Evolutionary conservation across 495 filamentous ascomycete species (phyloP).

Genomic region (Podospora bellae-mahoneyi): DNA sequence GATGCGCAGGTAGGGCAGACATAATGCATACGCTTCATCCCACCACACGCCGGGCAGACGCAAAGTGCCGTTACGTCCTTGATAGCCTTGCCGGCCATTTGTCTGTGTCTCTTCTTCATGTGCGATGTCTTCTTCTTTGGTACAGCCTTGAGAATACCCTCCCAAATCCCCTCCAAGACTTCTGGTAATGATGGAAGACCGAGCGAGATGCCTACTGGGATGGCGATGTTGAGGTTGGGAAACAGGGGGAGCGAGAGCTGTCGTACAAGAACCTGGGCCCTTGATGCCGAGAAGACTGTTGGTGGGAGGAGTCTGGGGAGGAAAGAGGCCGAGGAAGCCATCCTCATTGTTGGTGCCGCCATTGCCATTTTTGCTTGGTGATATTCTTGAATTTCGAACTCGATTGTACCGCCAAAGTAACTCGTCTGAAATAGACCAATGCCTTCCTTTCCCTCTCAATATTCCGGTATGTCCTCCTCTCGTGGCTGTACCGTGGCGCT

Average conservation of each 20-base stretch:
- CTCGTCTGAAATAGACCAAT: not conserved
- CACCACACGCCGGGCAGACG: slow-evolving; percentile 83
- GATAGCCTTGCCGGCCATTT: slow-evolving; percentile 89
- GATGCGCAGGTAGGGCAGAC: slow-evolving; percentile 73
- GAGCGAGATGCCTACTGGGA: slow-evolving; percentile 55
- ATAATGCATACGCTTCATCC: slow-evolving; percentile 80
- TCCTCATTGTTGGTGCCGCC: slow-evolving; percentile 42
- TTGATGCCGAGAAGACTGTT: slow-evolving; percentile 37
- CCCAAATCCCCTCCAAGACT: slow-evolving; percentile 77
- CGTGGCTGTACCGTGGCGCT: slow-evolving; percentile 12
- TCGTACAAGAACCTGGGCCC: slow-evolving; percentile 39
- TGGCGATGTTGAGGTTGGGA: slow-evolving; percentile 47
- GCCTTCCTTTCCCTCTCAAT: not conserved
- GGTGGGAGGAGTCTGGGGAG: slow-evolving; percentile 40
- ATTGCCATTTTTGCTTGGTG: slow-evolving; percentile 23
- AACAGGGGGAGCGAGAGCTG: slow-evolving; percentile 44
- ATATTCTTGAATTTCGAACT: not conserved
- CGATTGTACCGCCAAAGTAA: not conserved
- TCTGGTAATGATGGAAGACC: slow-evolving; percentile 49
- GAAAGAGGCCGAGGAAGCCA: slow-evolving; percentile 27
- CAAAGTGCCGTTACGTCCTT: slow-evolving; percentile 84
- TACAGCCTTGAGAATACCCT: slow-evolving; percentile 84
- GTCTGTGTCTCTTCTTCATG: slow-evolving; percentile 88
- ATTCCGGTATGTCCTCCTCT: slow-evolving; percentile 11
- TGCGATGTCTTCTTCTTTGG: slow-evolving; percentile 99